Percentiles rank a stretch among this genome's conserved stretches.
These are phyloP conservation scores for Pichia sp. DNA, from an alignment of 1,139 yeast species.

Conservation along the genomic window DNA sequence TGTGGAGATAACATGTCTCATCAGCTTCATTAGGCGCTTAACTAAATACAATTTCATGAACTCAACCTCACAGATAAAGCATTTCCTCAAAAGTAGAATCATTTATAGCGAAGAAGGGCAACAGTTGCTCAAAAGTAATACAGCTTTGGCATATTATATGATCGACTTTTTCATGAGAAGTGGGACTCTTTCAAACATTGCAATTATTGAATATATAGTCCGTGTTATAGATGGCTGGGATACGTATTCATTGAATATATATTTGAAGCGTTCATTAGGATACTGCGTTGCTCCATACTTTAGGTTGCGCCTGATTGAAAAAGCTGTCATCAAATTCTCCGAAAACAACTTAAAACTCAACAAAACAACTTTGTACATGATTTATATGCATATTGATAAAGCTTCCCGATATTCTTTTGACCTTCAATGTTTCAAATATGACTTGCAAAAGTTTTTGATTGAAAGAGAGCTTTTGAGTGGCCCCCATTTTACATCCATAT, in stretches of 20 bases:
- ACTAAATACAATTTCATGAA: constrained; percentile 9
- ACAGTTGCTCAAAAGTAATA: background rate
- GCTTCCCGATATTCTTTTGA: background rate
- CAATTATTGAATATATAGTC: background rate
- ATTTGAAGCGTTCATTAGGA: background rate
- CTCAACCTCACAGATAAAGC: constrained; percentile 7
- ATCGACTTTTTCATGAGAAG: constrained; percentile 9
- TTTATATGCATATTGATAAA: constrained; percentile 1
- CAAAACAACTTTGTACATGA: constrained; percentile 8
- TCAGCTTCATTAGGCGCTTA: constrained; percentile 2
- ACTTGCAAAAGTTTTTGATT: background rate
- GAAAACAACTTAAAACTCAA: background rate
- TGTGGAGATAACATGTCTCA: background rate
- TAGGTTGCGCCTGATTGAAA: background rate
- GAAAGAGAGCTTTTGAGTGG: background rate
- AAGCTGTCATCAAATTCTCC: background rate
- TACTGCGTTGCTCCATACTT: background rate
- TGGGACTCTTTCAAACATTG: background rate
- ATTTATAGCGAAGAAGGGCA: constrained; percentile 1
- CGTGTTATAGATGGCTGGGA: constrained; percentile 5
- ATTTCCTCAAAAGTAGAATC: constrained; percentile 9
- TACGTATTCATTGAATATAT: constrained; percentile 8
- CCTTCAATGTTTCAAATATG: background rate
- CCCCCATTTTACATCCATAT: background rate
- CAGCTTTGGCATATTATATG: background rate